phyloP scores from a whole-genome alignment of 306 rosid genomes.

The Datisca glomerata region DNA sequence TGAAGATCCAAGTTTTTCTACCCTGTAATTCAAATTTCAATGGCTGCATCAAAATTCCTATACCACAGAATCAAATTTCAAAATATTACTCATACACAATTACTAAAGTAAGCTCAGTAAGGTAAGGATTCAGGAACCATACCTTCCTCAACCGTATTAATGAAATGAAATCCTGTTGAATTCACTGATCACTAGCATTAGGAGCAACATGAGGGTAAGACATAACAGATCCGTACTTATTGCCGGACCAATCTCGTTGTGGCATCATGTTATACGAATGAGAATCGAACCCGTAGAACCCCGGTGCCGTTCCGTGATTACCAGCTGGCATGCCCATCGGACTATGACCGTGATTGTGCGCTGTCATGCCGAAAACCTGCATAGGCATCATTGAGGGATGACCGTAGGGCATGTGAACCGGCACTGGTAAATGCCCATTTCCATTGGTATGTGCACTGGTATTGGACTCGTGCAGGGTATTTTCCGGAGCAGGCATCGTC shows the following conservation, averaged over 20 bases:
- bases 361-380: not conserved
- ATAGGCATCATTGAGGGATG: not conserved
- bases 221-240: not conserved
- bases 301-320: not conserved
- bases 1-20: no score
- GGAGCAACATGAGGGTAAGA: not conserved
- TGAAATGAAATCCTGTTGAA: no score
- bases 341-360: no score
- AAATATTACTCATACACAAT: no score
- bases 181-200: not conserved
- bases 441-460: not conserved
- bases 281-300: not conserved
- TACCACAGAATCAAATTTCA: no score
- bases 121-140: no score
- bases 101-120: no score
- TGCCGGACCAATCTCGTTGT: not conserved
- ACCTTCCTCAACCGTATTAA: no score
- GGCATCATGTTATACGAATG: not conserved
- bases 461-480: not conserved
- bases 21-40: no score
- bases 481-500: not conserved
- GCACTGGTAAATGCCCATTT: not conserved
- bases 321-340: no score
- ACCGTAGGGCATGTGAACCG: not conserved
- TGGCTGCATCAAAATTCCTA: no score